Evolutionary conservation across 2,329 filamentous ascomycete genomes (phyloP).

Genomic region (Trichoderma citrinoviride): DNA sequence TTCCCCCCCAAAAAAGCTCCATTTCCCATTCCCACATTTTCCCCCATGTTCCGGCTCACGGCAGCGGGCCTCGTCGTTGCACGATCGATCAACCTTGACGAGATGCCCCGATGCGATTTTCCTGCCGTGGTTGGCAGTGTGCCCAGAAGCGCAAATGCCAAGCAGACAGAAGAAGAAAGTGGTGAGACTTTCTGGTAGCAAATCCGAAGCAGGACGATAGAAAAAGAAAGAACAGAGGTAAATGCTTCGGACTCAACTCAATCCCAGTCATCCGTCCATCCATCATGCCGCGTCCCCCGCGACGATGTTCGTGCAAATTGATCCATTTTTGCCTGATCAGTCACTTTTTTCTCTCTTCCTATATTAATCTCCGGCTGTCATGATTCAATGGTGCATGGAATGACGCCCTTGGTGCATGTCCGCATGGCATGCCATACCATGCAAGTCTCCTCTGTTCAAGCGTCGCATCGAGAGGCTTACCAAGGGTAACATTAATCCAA

Average conservation of each 20-base stretch:
- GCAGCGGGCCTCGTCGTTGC: background rate
- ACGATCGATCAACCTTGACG: background rate
- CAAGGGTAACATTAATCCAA: background rate
- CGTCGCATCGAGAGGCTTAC: conserved; percentile 1
- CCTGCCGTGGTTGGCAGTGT: background rate
- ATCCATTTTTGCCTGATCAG: background rate
- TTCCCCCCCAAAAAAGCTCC: background rate
- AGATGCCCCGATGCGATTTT: background rate
- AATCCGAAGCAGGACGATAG: no score
- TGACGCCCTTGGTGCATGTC: background rate
- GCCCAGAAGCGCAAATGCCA: no score
- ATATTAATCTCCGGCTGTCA: conserved; percentile 4
- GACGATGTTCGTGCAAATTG: background rate
- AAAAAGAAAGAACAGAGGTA: background rate
- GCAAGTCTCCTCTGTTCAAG: background rate
- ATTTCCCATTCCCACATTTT: conserved; percentile 2
- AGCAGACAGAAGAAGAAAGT: background rate
- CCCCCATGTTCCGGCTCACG: background rate
- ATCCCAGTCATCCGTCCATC: background rate
- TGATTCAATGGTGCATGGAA: background rate
- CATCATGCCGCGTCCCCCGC: background rate
- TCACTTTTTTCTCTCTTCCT: background rate
- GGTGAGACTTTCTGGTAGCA: no score
- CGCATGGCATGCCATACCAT: background rate
- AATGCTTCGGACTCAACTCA: no score